Evolutionary conservation across 345 rosid species (phyloP), one percentile per base, ranked within the genome.

Genomic region (Heritiera fomes): DNA sequence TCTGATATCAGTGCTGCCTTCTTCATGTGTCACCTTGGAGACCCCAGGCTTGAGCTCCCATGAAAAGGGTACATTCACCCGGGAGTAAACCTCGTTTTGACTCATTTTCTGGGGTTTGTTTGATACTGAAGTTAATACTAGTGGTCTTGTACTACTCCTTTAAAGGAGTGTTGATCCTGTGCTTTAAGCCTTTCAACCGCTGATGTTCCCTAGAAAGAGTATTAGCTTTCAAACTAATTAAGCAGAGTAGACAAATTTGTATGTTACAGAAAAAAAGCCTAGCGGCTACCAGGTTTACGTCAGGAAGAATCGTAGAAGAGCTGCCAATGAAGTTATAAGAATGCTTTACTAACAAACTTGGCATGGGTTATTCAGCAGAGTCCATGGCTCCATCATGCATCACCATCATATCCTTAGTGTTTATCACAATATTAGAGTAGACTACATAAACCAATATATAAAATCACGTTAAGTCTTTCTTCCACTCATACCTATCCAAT

Each of bases 11-110:
- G 3, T 14, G n/a, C 52, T 23, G 49, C 47, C 11, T 20, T 83
- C 84, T 23, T 78, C 74, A 15, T 56, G 58, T 69, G 74, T 75
- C 6, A 59, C 30, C 64, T 81, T 84, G 23, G 87, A 75, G 10
- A 84, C 83, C 34, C 84, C 87, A 5, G 84, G 87, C 14, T 84
- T 84, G 50, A 72, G 83, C 77, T 84, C 87, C 84, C 84, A 84
- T 60, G 87, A 84, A 69, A 84, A 84, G 47, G 83, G 84, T 15
- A 84, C 80, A 62, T 73, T 81, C 41, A 56, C 81, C 43, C 73
- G 32, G 38, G 77, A 73, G 12, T 18, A 61, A n/a, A 2, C 65
- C 55, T 40, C 63, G 34, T 72, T 73, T 15, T 11, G 56, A 73
- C 74, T 52, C 84, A 84, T 84, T 76, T 76, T 78, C 34, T 46